Evolutionary conservation across 2,329 filamentous ascomycete species (phyloP).

Genomic region (Westerdykella sp.): DNA sequence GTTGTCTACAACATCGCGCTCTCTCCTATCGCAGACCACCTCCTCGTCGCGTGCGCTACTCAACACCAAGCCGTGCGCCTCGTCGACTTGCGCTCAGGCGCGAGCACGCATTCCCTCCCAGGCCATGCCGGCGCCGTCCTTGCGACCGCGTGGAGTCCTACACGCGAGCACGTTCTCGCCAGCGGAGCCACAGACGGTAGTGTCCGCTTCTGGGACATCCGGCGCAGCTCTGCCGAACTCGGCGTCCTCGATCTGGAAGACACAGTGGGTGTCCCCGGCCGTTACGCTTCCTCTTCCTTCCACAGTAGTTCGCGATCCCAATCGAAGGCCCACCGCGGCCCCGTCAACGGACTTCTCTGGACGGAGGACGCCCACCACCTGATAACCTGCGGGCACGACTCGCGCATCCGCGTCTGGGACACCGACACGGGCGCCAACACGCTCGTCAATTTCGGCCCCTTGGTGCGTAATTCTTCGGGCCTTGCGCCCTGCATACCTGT

Average conservation of each 20-base stretch:
- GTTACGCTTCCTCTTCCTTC: constrained; percentile 38
- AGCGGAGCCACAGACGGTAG: constrained; percentile 81
- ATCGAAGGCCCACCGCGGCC: constrained; percentile 63
- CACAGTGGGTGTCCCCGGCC: constrained; percentile 57
- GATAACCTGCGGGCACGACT: constrained; percentile 75
- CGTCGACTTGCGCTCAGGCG: constrained; percentile 77
- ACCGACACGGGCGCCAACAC: constrained; percentile 75
- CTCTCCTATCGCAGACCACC: constrained; percentile 63
- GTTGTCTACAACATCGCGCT: constrained; percentile 72
- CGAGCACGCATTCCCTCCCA: constrained; percentile 52
- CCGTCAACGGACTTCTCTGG: constrained; percentile 82
- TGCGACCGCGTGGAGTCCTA: constrained; percentile 72
- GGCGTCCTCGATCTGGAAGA: constrained; percentile 81
- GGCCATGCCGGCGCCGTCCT: constrained; percentile 50
- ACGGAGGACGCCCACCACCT: constrained; percentile 71
- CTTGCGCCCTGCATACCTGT: constrained; percentile 39
- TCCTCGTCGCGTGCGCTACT: constrained; percentile 82
- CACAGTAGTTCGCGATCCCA: constrained; percentile 20
- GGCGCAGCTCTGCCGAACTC: constrained; percentile 68
- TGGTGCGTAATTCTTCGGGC: constrained; percentile 60
- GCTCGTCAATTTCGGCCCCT: constrained; percentile 78
- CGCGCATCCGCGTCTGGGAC: constrained; percentile 82
- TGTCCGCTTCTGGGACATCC: constrained; percentile 80
- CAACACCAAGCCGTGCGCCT: constrained; percentile 79
- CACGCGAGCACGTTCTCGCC: constrained; percentile 69